Evolutionary conservation across 331 rosid genomes (phyloP).

Genomic region (Acacia pycnantha): DNA sequence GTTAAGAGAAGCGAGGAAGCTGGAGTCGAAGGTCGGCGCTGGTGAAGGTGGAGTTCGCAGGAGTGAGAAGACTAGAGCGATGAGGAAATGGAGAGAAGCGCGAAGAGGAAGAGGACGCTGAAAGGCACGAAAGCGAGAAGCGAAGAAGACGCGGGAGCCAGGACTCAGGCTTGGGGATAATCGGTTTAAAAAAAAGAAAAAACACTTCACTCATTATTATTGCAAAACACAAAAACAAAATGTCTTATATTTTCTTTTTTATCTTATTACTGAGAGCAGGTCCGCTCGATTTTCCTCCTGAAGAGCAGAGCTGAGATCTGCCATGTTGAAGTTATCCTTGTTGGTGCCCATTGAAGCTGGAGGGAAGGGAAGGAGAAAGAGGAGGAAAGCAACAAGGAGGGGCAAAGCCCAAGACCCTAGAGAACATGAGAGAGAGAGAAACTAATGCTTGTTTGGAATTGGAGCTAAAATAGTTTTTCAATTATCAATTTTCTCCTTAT

Average conservation of each 20-base stretch:
- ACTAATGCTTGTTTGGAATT: too few relatives aligned
- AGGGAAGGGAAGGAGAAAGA: neutral
- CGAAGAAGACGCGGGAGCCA: too few relatives aligned
- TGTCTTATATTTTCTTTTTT: too few relatives aligned
- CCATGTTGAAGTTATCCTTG: slow-evolving; percentile 45
- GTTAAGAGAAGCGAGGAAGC: neutral
- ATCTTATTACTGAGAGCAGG: slow-evolving; percentile 46
- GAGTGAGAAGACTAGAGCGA: neutral
- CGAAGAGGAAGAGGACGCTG: neutral
- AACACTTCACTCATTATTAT: too few relatives aligned
- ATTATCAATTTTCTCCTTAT: too few relatives aligned
- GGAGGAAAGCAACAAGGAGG: neutral
- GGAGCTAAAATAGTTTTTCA: too few relatives aligned
- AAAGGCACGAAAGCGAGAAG: too few relatives aligned
- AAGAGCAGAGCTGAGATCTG: slow-evolving; percentile 56
- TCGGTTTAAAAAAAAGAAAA: too few relatives aligned
- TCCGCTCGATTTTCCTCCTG: slow-evolving; percentile 55
- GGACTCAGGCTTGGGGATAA: too few relatives aligned
- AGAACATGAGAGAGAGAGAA: too few relatives aligned
- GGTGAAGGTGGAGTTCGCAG: neutral
- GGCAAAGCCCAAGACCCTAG: too few relatives aligned
- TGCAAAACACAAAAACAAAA: too few relatives aligned
- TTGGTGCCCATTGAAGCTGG: slow-evolving; percentile 42
- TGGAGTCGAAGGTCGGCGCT: neutral
- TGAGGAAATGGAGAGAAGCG: neutral